Evolutionary conservation across 2,329 filamentous ascomycete species (phyloP).

Genomic region (Metarhizium robertsii): DNA sequence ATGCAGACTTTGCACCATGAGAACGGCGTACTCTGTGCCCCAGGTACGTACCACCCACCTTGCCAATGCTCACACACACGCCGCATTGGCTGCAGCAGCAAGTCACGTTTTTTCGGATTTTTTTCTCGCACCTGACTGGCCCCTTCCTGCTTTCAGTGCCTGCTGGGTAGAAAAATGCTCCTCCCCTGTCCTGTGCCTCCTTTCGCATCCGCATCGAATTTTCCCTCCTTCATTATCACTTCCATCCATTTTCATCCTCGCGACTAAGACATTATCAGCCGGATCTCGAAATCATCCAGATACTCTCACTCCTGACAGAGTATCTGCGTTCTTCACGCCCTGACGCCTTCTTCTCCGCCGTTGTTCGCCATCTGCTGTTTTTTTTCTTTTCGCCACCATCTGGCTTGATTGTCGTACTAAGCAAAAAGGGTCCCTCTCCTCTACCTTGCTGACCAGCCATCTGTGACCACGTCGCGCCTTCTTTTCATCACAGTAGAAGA

Average conservation of each 20-base stretch:
- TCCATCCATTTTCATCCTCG: not conserved
- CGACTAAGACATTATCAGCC: not conserved
- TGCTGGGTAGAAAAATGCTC: not conserved
- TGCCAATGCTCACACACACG: not conserved
- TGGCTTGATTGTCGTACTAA: not conserved
- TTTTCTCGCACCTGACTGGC: not conserved
- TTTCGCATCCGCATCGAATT: not conserved
- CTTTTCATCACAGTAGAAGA: slow-evolving; percentile 13
- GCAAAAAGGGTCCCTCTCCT: not conserved
- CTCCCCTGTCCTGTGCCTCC: not conserved
- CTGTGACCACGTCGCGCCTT: slow-evolving; percentile 10
- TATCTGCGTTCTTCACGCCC: not conserved
- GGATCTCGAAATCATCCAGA: not conserved
- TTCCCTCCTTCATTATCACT: not conserved
- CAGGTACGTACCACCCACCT: too few species aligned
- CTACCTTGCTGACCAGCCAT: slow-evolving; percentile 2
- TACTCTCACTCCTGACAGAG: not conserved
- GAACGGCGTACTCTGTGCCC: too few species aligned
- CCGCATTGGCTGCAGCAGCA: not conserved
- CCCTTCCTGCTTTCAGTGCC: too few species aligned
- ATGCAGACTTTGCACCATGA: too few species aligned
- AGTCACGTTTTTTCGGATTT: slow-evolving; percentile 3
- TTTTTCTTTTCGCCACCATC: not conserved
- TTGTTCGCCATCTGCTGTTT: not conserved
- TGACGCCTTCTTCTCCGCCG: not conserved